A percentile compares a stretch with the other conserved stretches of the same genome.
These are phyloP conservation scores for Thalassiosira livingstoniorum DNA, from an alignment of 352 stramenopile genomes.

Conservation along the genomic window DNA sequence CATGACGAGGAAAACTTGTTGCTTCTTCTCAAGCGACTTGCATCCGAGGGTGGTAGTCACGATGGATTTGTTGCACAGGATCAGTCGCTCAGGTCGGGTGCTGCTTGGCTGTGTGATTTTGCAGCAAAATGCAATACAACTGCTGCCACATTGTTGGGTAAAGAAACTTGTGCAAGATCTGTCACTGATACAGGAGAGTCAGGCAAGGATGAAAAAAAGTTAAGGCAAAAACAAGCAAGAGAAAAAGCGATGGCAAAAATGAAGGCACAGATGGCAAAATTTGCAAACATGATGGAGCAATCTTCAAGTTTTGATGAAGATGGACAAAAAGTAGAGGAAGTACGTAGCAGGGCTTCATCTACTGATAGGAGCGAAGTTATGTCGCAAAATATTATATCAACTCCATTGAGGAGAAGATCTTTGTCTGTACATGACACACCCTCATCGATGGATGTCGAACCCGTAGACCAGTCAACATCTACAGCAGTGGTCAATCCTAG, in stretches of 20 bases:
- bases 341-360: conserved; percentile 23
- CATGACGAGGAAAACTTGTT: conserved; percentile 71
- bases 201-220: conserved; percentile 56
- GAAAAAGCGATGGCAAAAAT: conserved; percentile 80
- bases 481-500: no score
- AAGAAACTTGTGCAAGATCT: conserved; percentile 13
- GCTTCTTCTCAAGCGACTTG: conserved; percentile 65
- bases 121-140: conserved; percentile 63
- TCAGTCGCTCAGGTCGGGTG: conserved; percentile 67
- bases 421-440: neutral
- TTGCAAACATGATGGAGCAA: conserved; percentile 70
- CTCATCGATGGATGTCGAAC: neutral
- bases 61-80: conserved; percentile 72
- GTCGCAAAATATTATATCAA: conserved; percentile 26
- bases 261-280: conserved; percentile 82
- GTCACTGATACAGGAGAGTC: neutral
- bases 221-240: conserved; percentile 72
- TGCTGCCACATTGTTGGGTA: conserved; percentile 55
- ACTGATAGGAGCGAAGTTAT: conserved; percentile 37
- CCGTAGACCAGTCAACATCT: no score
- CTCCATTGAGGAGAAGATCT: conserved; percentile 29
- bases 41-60: conserved; percentile 51
- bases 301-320: conserved; percentile 48
- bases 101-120: conserved; percentile 81
- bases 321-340: conserved; percentile 42